phyloP scores from a whole-genome alignment of 441 rosid genomes.

The Capsella rubella region DNA sequence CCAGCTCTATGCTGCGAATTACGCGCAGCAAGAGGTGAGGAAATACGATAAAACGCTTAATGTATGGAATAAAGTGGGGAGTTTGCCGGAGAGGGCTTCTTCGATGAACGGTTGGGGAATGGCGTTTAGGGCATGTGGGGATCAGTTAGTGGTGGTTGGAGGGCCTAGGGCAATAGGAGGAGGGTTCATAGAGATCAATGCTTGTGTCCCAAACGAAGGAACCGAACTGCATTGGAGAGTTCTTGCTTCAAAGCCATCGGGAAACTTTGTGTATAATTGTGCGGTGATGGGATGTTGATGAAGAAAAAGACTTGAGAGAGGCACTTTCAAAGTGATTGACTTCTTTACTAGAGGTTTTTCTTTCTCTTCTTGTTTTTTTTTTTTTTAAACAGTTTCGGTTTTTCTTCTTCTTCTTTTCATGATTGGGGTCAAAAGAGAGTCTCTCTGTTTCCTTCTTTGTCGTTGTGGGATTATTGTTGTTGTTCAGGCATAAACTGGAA shows the following conservation, averaged over 20 bases:
- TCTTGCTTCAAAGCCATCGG: slow-evolving; percentile 57
- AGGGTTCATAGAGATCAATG: slow-evolving; percentile 60
- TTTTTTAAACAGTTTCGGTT: neutral
- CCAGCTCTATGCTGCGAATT: slow-evolving; percentile 56
- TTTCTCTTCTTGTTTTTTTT: neutral
- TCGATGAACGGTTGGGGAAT: slow-evolving; percentile 68
- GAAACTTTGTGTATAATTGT: slow-evolving; percentile 64
- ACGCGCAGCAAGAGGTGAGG: slow-evolving; percentile 56
- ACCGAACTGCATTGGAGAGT: slow-evolving; percentile 55
- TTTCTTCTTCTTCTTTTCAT: slow-evolving; percentile 16
- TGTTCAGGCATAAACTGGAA: slow-evolving; percentile 39
- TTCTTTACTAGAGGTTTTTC: slow-evolving; percentile 10
- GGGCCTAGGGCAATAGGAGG: slow-evolving; percentile 65
- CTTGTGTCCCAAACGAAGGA: slow-evolving; percentile 62
- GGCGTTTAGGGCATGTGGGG: slow-evolving; percentile 68
- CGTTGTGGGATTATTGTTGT: slow-evolving; percentile 18
- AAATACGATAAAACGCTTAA: slow-evolving; percentile 57
- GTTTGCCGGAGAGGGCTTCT: slow-evolving; percentile 60
- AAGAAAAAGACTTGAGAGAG: slow-evolving; percentile 25
- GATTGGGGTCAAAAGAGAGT: slow-evolving; percentile 32
- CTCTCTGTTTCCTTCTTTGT: slow-evolving; percentile 20
- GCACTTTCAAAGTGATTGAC: slow-evolving; percentile 37
- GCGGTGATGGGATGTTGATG: slow-evolving; percentile 66
- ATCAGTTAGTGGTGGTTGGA: slow-evolving; percentile 64
- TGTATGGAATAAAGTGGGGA: slow-evolving; percentile 58